Evolutionary conservation across 306 rosid species (phyloP).

Genomic region (Cotoneaster glaucophyllus): DNA sequence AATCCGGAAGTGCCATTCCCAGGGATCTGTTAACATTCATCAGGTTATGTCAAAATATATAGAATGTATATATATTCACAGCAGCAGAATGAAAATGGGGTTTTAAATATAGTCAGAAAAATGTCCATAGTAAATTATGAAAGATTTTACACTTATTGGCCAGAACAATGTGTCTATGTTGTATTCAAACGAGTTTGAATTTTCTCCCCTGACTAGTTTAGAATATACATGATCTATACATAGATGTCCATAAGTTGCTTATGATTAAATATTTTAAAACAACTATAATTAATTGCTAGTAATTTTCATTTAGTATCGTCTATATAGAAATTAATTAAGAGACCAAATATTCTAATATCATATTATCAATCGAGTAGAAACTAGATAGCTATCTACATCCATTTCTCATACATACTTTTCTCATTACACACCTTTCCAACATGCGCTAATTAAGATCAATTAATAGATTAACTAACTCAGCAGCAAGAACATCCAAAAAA

Average conservation of each 20-base stretch:
- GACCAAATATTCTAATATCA: no score
- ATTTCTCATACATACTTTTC: no score
- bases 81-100: neutral
- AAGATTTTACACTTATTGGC: neutral
- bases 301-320: neutral
- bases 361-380: neutral
- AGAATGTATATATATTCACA: neutral
- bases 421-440: neutral
- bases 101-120: neutral
- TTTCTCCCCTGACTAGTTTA: neutral
- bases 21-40: constrained; percentile 46
- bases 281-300: no score
- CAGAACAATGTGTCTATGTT: neutral
- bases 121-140: neutral
- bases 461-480: no score
- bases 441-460: no score
- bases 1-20: constrained; percentile 89
- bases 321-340: no score
- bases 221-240: no score
- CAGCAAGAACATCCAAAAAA: neutral
- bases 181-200: neutral
- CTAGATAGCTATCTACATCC: neutral
- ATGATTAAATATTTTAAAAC: neutral
- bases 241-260: neutral
- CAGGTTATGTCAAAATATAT: neutral